Evolutionary conservation across 768 basidiomycete genomes (phyloP), one percentile per base, ranked within the genome.

Genomic region (Filobasidium wieringae): DNA sequence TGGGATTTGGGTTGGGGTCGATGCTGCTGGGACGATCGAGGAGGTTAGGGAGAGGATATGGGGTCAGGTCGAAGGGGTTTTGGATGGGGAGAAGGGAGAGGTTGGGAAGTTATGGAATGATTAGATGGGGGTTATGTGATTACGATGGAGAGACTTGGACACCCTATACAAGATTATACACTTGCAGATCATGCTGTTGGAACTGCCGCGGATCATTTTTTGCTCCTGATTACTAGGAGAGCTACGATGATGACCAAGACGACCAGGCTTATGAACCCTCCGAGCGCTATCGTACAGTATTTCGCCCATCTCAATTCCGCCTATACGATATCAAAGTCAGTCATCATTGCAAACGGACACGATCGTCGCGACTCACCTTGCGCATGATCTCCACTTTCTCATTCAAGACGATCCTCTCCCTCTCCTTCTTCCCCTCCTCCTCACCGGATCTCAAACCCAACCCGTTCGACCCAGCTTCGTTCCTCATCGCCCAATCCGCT

Each of bases 11-110:
- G 53, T 39, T 5, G 65, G 63, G 33, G 60, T 70, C 2, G 57
- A 60, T 45, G 71, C 67, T 11, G 62, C 54, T 15, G 68, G 68
- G 31, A 65, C 52, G 24, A 65, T 67, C 1, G 71, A 70, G 17
- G 64, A 67, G 49, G 66, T 72, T 0, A 61, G 50, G 49, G 63
- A 59, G 52, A 39, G 61, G 50, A 65, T 72, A 36, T 60, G 63
- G 64, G 43, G 36, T 22, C 27, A 56, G 34, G 55, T 72, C 8
- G 37, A 51, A 9, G 27, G 40, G 33, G 19, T 62, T 51, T 51
- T 40, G 33, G 57, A 34, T 29, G 27, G 33, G 24, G 51, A 31
- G 17, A 52, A 51, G 51, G 51, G 51, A 7, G 39, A 52, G 50
- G 37, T 58, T 1, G 41, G 51, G 57, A 43, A 41, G 57, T 45